Conservation (phyloP, 2,329 filamentous ascomycete genomes). For the Thyridium curvatum region DNA sequence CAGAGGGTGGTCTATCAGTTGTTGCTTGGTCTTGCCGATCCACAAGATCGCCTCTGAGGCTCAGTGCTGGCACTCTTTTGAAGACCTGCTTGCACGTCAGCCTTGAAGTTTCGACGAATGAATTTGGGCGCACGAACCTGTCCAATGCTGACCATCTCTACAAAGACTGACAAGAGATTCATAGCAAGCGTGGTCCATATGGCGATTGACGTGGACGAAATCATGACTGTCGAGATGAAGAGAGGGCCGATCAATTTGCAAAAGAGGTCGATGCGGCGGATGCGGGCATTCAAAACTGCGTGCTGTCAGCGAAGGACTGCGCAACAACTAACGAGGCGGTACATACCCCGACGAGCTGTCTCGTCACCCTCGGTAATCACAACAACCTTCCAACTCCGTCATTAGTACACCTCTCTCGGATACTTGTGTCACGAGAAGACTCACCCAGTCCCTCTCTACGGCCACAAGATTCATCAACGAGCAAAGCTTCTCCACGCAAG, state of each 20-base stretch:
- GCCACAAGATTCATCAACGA: constrained; percentile 60
- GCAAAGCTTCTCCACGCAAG: constrained; percentile 63
- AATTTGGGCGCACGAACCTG: too few relatives aligned
- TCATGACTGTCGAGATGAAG: constrained; percentile 40
- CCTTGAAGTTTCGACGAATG: too few relatives aligned
- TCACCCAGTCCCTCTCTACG: constrained; percentile 65
- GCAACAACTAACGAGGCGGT: not conserved
- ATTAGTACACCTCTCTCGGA: constrained; percentile 11
- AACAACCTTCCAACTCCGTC: constrained; percentile 27
- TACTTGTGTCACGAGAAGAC: not conserved
- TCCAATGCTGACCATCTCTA: constrained; percentile 32
- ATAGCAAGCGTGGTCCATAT: constrained; percentile 39
- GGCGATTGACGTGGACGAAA: constrained; percentile 35
- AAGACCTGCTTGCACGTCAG: too few relatives aligned
- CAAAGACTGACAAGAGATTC: constrained; percentile 36
- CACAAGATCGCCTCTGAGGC: not conserved
- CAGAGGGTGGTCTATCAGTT: not conserved
- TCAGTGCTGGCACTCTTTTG: constrained; percentile 11
- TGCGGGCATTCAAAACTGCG: constrained; percentile 41
- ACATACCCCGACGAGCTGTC: constrained; percentile 12
- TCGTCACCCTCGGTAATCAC: constrained; percentile 38
- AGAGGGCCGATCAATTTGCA: constrained; percentile 52
- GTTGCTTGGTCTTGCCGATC: not conserved
- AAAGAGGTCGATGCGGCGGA: constrained; percentile 52
- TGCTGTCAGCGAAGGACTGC: not conserved